Base-by-base conservation (phyloP, 176 grass and related monocot species). In the Hordeum vulgare region DNA sequence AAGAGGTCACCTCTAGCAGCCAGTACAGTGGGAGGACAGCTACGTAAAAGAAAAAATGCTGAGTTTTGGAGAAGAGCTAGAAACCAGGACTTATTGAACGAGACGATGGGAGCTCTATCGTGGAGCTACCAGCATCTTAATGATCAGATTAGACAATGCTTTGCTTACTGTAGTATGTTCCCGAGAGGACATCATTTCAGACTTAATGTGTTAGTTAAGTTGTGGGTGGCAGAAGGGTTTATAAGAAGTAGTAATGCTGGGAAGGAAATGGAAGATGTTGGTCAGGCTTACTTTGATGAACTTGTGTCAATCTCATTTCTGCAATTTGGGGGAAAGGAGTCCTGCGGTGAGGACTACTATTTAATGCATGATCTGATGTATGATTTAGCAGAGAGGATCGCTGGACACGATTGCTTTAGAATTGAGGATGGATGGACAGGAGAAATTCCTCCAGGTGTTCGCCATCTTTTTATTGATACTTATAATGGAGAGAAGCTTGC, bases 141-240 rank as follows among this genome's bases (percentile, higher is more conserved):
- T 17, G 68, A 53, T 9, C 80, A 36, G 9, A 24, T 87, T 20
- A 81, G 49, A 25, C 64, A 35, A 26, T 91, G 85, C 71, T 91
- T 91, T 39, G 18, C 59, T 41, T 87, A 76, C 25, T 91, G 85
- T 40, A 85, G 77, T 57, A 42, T 85, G 1, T 91, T 85, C 44
- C 77, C 69, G 2, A 81, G 59, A 77, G 61, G 51, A 14, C 9
- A 71, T 11, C 0, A 0, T 21, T 72, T 90, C 34, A 0, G 12
- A 1, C 59, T 27, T 9, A 49, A 75, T 0, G 5, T 73, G 9
- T 69, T 91, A 70, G 11, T 91, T 58, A 41, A 77, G 15, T 18
- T 91, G 15, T 88, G 85, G 89, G 72, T 88, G 33, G 89, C 85
- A 24, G 77, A 91, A 84, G 81, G 62, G 0, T 91, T 91, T 29